Base-by-base conservation (phyloP, 2,329 filamentous ascomycete genomes). In the Thermothelomyces thermophilus region DNA sequence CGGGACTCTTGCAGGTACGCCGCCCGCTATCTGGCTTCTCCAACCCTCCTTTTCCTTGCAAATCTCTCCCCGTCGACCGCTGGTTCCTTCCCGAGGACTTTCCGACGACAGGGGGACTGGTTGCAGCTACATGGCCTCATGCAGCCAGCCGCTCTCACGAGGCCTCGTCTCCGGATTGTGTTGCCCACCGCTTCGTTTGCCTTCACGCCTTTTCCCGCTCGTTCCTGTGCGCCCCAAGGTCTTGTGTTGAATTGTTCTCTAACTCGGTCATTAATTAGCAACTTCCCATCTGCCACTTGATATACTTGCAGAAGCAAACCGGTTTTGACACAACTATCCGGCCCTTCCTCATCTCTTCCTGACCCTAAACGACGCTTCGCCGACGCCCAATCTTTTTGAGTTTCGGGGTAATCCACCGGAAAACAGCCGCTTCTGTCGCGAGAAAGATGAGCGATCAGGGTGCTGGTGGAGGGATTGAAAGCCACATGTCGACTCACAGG, bases 401-500 rank as follows among this genome's bases (percentile, higher is more conserved):
- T 16, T 17, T 19, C 20, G 19, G n/a, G n/a, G 20, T 11, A 16
- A 17, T 31, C 6, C 19, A 35, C 31, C 19, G n/a, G 22, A 26
- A 26, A 5, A 5, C 5, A 26, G 24, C n/a, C n/a, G n/a, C 24
- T 26, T 26, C 24, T 5, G 5, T 26, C 5, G 9, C 24, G 24
- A 26, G 24, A 26, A 72, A 69, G 60, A 67, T 73, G 64, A 68
- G 67, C 55, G 72, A 77, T 55, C 73, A 77, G 63, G 70, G 70
- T 46, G 68, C 72, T 50, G 71, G 71, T 46, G 67, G 72, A 46
- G 64, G 66, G 41, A 58, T 67, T 37, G 66, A 68, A 46, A 66
- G 66, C 63, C 64, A 63, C 57, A 63, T 68, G 53, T 60, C 73
- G 58, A 57, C 70, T 62, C 54, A 70, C 48, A 59, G 72, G n/a